A percentile compares a stretch with the other conserved stretches of the same genome.
Conservation (phyloP, 2,329 filamentous ascomycete genomes). For the Ascochyta viciae-villosae region DNA sequence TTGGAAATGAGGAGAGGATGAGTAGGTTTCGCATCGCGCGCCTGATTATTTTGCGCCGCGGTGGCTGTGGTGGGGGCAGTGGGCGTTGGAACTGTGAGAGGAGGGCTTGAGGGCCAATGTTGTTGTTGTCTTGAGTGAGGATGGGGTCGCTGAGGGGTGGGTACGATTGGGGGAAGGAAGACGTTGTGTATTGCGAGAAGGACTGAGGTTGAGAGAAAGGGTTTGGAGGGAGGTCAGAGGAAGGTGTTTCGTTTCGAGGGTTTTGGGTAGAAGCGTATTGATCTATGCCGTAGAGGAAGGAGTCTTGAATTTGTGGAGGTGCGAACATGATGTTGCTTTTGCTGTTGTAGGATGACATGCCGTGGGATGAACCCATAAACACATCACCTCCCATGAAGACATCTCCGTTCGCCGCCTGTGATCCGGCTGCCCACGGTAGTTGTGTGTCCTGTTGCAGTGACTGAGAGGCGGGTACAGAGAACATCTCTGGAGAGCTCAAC, state of each 20-base stretch:
- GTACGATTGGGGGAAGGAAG: conserved; percentile 34
- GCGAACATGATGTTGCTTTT: conserved; percentile 43
- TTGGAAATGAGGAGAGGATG: conserved; percentile 57
- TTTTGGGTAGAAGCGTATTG: conserved; percentile 38
- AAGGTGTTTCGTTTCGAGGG: conserved; percentile 23
- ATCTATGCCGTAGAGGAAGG: conserved; percentile 50
- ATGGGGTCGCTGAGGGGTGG: conserved; percentile 41
- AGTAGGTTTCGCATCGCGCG: conserved; percentile 64
- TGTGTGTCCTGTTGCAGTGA: conserved; percentile 25
- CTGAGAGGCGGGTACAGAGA: conserved; percentile 24
- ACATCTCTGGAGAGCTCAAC: conserved; percentile 20
- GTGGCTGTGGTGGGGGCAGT: conserved; percentile 26
- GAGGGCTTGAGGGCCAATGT: conserved; percentile 28
- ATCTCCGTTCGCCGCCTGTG: conserved; percentile 31
- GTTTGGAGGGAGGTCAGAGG: conserved; percentile 31
- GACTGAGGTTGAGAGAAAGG: conserved; percentile 34
- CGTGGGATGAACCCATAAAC: conserved; percentile 25
- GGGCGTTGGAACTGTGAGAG: conserved; percentile 34
- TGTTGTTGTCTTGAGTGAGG: conserved; percentile 21
- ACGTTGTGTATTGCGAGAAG: conserved; percentile 28
- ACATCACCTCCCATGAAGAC: conserved; percentile 31
- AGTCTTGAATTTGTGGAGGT: conserved; percentile 40
- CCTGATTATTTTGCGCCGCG: conserved; percentile 51
- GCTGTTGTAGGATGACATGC: conserved; percentile 30
- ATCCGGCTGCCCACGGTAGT: conserved; percentile 31